Base-by-base conservation (phyloP, 1,139 yeast genomes). In the Taphrina wiesneri region DNA sequence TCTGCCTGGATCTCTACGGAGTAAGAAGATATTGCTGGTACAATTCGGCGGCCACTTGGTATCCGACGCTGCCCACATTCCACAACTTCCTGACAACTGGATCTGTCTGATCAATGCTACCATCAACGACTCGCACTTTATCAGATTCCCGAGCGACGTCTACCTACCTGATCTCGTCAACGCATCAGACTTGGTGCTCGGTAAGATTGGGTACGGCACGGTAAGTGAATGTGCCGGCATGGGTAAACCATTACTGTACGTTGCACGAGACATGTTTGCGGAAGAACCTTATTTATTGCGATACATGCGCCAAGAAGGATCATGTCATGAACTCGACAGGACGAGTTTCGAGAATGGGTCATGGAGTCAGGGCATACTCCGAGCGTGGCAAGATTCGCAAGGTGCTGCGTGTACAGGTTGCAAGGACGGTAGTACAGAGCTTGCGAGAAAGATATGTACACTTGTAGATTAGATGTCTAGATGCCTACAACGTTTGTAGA, bases 191-290 rank as follows among this genome's bases (percentile, higher is more conserved):
- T 15, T 51, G 17, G 64, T 60, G 41, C 52, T 60, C n/a, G 64
- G 64, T 30, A 60, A 60, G 46, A 52, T 60, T 51, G 64, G 64
- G 43, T 60, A 60, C 39, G 64, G 64, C 25, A 60, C 57, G 3
- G 64, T 60, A 4, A 21, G 47, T 7, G 64, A 60, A 11, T 49
- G 64, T 15, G 45, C 30, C 34, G 64, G 64, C 30, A 49, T 60
- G 46, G 64, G 54, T 13, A 51, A 30, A 21, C 64, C 64, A 6
- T 41, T 60, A n/a, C 41, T 60, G 21, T 49, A 25, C 28, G 64
- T 60, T 32, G 36, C 34, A 9, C 41, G 64, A 17, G 64, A 41
- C 36, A 32, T 60, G 57, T 60, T 60, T 51, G 64, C 64, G 15
- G 64, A 60, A 36, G 64, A 60, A 17, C 41, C 51, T 9, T 52